Conservation (phyloP, 202 grass and related monocot species). For the Eragrostis tef region DNA sequence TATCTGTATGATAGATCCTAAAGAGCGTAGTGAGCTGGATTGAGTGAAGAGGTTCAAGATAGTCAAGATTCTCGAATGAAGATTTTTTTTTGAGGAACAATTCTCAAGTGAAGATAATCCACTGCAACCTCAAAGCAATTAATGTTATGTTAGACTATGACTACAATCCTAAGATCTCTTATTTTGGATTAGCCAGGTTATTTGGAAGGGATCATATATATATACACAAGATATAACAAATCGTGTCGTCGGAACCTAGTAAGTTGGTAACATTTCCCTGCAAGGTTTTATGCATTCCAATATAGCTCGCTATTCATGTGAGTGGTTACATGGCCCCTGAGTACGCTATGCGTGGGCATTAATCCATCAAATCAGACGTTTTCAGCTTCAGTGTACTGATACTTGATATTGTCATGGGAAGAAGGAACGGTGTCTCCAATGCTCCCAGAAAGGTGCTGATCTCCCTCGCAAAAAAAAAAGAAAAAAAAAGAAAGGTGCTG, state of each 20-base stretch:
- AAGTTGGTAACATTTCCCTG: conserved; percentile 38
- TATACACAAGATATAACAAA: conserved; percentile 63
- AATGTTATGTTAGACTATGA: conserved; percentile 67
- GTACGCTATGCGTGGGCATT: conserved; percentile 71
- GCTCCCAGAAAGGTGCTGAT: conserved; percentile 38
- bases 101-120: conserved; percentile 74
- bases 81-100: conserved; percentile 83
- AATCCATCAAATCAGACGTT: conserved; percentile 70
- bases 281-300: background rate
- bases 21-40: conserved; percentile 43
- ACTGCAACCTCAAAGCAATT: conserved; percentile 73
- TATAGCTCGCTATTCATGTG: conserved; percentile 24
- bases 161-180: conserved; percentile 73
- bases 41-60: conserved; percentile 71
- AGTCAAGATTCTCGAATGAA: conserved; percentile 60
- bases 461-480: too few species aligned
- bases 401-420: conserved; percentile 70
- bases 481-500: too few species aligned
- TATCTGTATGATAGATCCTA: conserved; percentile 46
- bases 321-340: too few species aligned
- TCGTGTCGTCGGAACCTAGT: conserved; percentile 73
- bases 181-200: conserved; percentile 72
- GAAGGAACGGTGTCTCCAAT: conserved; percentile 56
- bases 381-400: conserved; percentile 74
- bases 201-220: conserved; percentile 65